A percentile compares a stretch with the other conserved stretches of the same genome.
Conservation (phyloP, 2,329 filamentous ascomycete species). For the Trichophaea hybrida region DNA sequence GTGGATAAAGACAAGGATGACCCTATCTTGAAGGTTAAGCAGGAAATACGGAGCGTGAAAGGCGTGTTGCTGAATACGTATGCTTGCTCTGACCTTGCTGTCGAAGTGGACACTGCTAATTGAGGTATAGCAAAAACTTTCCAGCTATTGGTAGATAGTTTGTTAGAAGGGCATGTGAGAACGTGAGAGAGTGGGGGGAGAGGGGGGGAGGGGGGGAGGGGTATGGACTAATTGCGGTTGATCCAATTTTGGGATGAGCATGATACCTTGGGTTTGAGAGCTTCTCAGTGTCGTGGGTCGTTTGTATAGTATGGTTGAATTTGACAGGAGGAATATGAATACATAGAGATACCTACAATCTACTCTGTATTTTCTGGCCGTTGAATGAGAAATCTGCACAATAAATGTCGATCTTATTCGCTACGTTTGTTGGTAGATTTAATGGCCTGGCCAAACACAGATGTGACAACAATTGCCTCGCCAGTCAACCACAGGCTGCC, state of each 20-base stretch:
- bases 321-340: not conserved
- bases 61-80: constrained; percentile 50
- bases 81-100: not conserved
- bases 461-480: no score
- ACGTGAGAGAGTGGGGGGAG: no score
- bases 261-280: not conserved
- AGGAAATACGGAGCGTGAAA: constrained; percentile 65
- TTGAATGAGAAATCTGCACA: not conserved
- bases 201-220: no score
- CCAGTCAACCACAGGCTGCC: no score
- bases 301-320: not conserved
- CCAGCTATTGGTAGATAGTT: constrained; percentile 13
- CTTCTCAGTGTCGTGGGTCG: not conserved
- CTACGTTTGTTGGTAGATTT: not conserved
- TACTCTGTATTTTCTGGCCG: not conserved
- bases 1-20: constrained; percentile 43
- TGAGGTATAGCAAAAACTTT: constrained; percentile 25
- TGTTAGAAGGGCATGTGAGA: not conserved
- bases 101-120: not conserved
- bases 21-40: constrained; percentile 57
- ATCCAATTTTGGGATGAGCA: not conserved
- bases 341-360: not conserved
- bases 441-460: no score
- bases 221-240: not conserved
- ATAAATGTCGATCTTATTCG: not conserved